Base-by-base conservation (phyloP, 2,329 filamentous ascomycete genomes). In the Didymella segeticola region DNA sequence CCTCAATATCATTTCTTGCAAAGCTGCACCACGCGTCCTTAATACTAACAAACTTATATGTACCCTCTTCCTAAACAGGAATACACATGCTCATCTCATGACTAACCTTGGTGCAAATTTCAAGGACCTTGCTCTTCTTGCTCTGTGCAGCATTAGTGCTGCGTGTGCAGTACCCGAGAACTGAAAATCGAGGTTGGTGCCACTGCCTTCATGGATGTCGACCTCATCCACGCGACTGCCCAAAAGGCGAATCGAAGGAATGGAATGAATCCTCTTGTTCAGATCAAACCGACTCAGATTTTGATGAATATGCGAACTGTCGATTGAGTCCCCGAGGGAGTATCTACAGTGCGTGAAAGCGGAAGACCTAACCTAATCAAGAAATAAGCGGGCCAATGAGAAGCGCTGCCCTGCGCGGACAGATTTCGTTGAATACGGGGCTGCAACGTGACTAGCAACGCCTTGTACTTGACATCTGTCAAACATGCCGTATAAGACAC, bases 161-260 rank as follows among this genome's bases (percentile, higher is more conserved):
- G 57, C 95, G 84, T 17, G 92, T 98, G 74, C 96, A 98, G 90
- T 93, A 51, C 96, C 95, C 80, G 90, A 93, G 77, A 99, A 99
- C 67, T 96, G 90, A 66, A 99, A 98, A 6, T 91, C 79, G 46
- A 99, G 92, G 71, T 97, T 91, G 1, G 95, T 92, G 72, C 96
- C 90, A 57, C 92, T 91, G 63, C 95, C 95, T 79, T 99, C 93
- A 73, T 98, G 96, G 58, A 99, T 99, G 71, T 98, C 95, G 30
- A 96, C 87, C 62, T 89, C 86, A 6, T 87, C 85, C 54, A 90
- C 87, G 57, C 85, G 85, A 25, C 96, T 95, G 67, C 91, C 90
- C 69, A 89, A 93, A 62, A 99, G 91, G 63, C 88, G 88, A 39
- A 97, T 95, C 54, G 89, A 93, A 3, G 95, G 95, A 78, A 98